Conservation (phyloP, 2,329 filamentous ascomycete species). For the Fusarium gaditjirri region DNA sequence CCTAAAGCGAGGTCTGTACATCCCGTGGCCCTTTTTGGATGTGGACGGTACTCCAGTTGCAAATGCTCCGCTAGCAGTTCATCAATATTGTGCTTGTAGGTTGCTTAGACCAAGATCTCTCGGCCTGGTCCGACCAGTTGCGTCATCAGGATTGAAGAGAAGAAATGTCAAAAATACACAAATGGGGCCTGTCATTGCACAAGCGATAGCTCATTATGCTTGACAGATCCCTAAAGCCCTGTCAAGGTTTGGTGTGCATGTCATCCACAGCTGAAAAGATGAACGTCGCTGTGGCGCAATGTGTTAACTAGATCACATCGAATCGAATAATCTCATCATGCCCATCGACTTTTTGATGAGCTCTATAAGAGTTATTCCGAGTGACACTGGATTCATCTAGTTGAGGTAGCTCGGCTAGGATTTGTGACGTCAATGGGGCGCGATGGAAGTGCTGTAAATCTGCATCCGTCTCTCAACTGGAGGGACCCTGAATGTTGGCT, state of each 20-base stretch:
- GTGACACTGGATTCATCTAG: background rate
- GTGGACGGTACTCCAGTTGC: background rate
- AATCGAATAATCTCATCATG: background rate
- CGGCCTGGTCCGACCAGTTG: background rate
- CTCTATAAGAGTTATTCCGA: background rate
- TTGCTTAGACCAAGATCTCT: constrained; percentile 1
- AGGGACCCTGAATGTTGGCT: constrained; percentile 30
- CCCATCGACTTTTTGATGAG: background rate
- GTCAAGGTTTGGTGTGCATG: constrained; percentile 1
- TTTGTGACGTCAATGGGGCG: constrained; percentile 27
- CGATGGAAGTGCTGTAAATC: background rate
- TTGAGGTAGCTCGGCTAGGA: background rate
- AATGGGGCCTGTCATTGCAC: background rate
- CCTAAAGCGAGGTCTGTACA: background rate
- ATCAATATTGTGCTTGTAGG: background rate
- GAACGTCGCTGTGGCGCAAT: background rate
- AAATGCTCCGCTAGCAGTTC: background rate
- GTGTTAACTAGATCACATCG: background rate
- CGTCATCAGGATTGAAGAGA: constrained; percentile 4
- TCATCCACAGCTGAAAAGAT: background rate
- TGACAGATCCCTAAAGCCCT: constrained; percentile 6
- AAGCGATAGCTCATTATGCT: constrained; percentile 20
- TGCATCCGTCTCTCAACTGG: constrained; percentile 8
- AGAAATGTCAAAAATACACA: background rate
- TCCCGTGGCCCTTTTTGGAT: background rate